Base-by-base conservation (phyloP, 2,329 filamentous ascomycete genomes). In the Didymellaceae sp. region DNA sequence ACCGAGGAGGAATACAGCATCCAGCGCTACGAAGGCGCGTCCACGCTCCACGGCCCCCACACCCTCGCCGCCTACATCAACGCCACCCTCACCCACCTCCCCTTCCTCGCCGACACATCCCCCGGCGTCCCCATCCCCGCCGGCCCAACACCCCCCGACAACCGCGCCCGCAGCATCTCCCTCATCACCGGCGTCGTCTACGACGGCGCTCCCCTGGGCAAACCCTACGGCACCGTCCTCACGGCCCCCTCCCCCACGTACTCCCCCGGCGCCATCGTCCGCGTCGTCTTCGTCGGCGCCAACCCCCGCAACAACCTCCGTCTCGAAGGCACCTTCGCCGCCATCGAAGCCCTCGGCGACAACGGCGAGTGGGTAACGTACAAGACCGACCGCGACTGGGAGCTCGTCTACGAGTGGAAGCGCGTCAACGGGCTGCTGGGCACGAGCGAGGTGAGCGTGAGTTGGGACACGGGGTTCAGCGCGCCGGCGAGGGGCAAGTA, bases 1-100 rank as follows among this genome's bases (percentile, higher is more conserved):
- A 93, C 91, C 0, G 82, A 86, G 21, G 89, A 95, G 70, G 89
- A 96, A 72, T 95, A 94, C 70, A 75, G 77, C 10, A 79, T 94
- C 35, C 93, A 97, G 75, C 87, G 93, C 8, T 97, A 97, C 74
- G 93, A 97, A 75, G 93, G 92, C n/a, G 93, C 90, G 0, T 93
- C 89, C 6, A 97, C 93, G 0, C 83, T 97, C 2, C 94, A 89
- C 70, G 93, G 93, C 0, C 88, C 83, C 2, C 85, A 91, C 71
- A 90, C 91, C 0, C 81, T 97, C 9, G 84, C 88, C 26, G 93
- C 91, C 1, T 94, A 94, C 76, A 89, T 97, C 75, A 92, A 95
- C 71, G 79, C 93, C 33, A 92, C 90, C 0, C 78, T 91, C n/a
- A 82, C 80, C 0, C 85, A 88, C 69, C 82, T 94, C 3, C 81